Conservation (phyloP, 768 basidiomycete genomes). For the Hericium rajendrae region DNA sequence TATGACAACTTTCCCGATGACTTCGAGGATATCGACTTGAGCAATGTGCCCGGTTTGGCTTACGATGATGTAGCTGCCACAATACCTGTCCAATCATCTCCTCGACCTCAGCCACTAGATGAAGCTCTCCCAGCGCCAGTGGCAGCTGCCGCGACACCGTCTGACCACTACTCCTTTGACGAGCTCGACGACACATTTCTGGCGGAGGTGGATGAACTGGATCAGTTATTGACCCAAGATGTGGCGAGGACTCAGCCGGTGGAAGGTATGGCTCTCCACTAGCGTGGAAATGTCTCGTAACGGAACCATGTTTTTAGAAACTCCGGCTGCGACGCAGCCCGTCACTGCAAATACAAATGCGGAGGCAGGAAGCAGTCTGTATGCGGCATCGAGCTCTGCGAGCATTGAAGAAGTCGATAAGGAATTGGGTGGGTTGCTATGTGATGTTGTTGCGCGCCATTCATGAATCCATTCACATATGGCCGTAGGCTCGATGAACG, state of each 20-base stretch:
- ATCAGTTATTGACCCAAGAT: not conserved
- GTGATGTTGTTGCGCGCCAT: no score
- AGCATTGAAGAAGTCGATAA: not conserved
- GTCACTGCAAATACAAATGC: no score
- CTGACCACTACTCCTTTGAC: conserved; percentile 18
- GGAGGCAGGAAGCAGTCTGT: not conserved
- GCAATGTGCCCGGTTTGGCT: conserved; percentile 26
- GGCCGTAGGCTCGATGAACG: no score
- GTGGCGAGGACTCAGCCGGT: not conserved
- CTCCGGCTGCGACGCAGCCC: no score
- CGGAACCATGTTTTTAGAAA: no score
- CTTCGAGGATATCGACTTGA: conserved; percentile 39
- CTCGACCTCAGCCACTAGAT: conserved; percentile 19
- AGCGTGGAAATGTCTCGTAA: not conserved
- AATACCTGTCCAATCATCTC: conserved; percentile 9
- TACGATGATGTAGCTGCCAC: not conserved
- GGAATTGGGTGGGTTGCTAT: not conserved
- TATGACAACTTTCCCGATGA: conserved; percentile 46
- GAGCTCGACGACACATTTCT: conserved; percentile 17
- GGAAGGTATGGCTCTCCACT: not conserved
- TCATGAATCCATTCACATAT: no score
- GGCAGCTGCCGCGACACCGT: not conserved
- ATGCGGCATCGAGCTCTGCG: not conserved
- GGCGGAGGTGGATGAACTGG: conserved; percentile 4
- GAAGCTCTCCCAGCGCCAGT: not conserved